Evolutionary conservation across 352 stramenopile genomes (phyloP), one percentile per base, ranked within the genome.

Genomic region (Phytophthora ramorum): DNA sequence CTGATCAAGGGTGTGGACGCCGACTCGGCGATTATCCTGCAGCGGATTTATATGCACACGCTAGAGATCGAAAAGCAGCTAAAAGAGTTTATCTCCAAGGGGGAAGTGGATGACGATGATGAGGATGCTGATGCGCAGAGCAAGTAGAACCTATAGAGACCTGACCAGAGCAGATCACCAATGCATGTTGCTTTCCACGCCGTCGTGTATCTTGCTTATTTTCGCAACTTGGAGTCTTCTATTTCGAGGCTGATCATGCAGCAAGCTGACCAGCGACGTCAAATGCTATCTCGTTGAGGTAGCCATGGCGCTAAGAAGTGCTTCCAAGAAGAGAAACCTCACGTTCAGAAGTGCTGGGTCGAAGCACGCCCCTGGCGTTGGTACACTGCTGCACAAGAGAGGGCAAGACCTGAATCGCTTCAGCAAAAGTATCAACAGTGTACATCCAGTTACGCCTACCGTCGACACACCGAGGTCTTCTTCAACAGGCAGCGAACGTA

Each of bases 1-100:
- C 57, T 90, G 30, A 73, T 67, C 1, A 54, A 69, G 10, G 78
- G 78, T 26, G 56, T 91, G 13, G 75, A 89, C 62, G 69, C 78
- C 10, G 81, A 90, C 60, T 91, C 81, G 52, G 80, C 81, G 7
- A 55, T 91, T 46, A 87, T 92, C 51, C 66, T 92, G 14, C 81
- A 91, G 72, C 84, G 84, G 19, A 90, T 92, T 51, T 68, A 89
- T 58, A 78, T 92, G 78, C 84, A 92, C 59, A 81, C 81, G 41
- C 63, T 83, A 32, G 72, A 76, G 52, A 90, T 90, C 28, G 81
- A 92, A 50, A 73, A 81, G 53, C 82, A 90, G 64, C 57, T 92
- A 52, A 65, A 69, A 28, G 79, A 89, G 46, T 59, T 78, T 19
- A 73, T 87, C 16, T 69, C 51, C 8, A 69, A 74, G 8, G 60